Evolutionary conservation across 768 basidiomycete genomes (phyloP), one percentile per base, ranked within the genome.

Genomic region (Sporobolomyces pararoseus): DNA sequence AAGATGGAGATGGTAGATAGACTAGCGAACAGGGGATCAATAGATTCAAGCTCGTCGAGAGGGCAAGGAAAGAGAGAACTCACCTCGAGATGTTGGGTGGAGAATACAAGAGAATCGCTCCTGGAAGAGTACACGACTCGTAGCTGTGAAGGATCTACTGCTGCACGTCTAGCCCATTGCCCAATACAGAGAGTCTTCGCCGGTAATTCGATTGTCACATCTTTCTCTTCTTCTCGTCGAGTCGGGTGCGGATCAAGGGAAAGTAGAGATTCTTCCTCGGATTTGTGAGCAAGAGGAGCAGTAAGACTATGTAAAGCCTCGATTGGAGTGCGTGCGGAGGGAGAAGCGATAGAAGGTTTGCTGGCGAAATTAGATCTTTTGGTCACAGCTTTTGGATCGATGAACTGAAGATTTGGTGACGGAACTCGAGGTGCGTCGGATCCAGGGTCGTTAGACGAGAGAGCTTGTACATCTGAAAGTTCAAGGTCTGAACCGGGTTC

Each of bases 41-140:
- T 4, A 42, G 42, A 37, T 7, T 39, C 29, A 25, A 44, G 3
- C 27, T 29, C 44, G 27, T 7, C 23, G 23, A 42, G 58, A 47
- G 44, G 25, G 55, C 2, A 21, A 14, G 19, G 4, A 25, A 29
- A 23, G 39, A 44, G 12, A 6, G 25, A 60, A 21, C 58, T 60
- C 44, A 60, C 58, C 12, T 60, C 58, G 44, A 60, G 58, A 31
- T 60, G 58, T 60, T 60, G 39, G 5, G 58, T 60, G 9, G 58
- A 46, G 42, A 60, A 60, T 5, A 37, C 27, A 29, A 60, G 4
- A 3, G 32, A 60, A 44, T 60, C 58, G 25, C 42, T 17, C 12
- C 5, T n/a, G 25, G 37, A 6, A 10, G 37, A 58, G 21, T 42
- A 58, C 23, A 39, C 44, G 42, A 44, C 39, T 4, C 27, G n/a